phyloP scores from a whole-genome alignment of 805 yeast species.

The Suhomyces sp. region DNA sequence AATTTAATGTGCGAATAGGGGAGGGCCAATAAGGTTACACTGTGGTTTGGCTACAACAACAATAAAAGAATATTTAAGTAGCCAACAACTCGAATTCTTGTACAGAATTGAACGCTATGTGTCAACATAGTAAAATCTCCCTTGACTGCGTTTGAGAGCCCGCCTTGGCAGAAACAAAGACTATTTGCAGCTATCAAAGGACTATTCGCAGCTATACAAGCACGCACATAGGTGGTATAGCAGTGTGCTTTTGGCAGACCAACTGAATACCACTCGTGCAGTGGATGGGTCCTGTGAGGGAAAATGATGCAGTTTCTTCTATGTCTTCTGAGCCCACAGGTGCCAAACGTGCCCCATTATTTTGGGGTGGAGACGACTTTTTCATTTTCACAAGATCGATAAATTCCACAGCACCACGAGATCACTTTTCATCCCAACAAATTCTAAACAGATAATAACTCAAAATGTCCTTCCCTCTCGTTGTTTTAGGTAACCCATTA shows the following conservation, averaged over 20 bases:
- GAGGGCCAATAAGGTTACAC: neutral
- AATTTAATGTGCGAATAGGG: neutral
- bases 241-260: neutral
- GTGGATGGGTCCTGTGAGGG: neutral
- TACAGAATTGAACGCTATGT: neutral
- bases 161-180: neutral
- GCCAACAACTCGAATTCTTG: no score
- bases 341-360: neutral
- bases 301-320: neutral
- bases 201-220: neutral
- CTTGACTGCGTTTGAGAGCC: neutral
- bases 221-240: neutral
- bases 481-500: constrained; percentile 90
- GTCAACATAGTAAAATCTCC: no score
- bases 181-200: neutral
- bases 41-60: neutral
- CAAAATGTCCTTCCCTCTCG: constrained; percentile 61
- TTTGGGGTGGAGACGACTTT: neutral
- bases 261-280: neutral
- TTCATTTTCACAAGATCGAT: neutral
- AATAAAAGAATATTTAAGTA: no score
- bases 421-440: neutral
- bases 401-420: neutral
- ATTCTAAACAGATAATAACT: neutral
- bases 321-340: neutral